Evolutionary conservation across 2,329 filamentous ascomycete genomes (phyloP).

Genomic region (Endoconidiophora polonica): DNA sequence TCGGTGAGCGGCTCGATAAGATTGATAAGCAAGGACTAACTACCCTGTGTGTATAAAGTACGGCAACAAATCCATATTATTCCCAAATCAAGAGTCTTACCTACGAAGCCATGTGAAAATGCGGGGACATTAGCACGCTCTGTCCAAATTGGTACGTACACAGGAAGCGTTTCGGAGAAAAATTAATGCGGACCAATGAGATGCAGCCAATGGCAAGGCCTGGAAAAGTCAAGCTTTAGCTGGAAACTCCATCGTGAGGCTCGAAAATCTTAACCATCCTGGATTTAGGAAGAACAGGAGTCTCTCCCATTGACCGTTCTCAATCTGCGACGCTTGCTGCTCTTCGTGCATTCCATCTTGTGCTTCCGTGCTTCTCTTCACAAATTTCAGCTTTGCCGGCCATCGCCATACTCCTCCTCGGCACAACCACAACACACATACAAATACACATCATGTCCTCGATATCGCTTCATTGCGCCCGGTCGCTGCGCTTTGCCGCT

Average conservation of each 20-base stretch:
- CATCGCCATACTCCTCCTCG: background rate
- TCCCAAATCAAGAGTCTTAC: background rate
- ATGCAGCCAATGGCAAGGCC: conserved; percentile 5
- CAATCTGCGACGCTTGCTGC: background rate
- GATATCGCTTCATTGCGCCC: conserved; percentile 11
- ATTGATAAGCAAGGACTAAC: background rate
- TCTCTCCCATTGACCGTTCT: conserved; percentile 1
- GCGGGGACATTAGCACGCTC: conserved; percentile 4
- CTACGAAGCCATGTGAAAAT: background rate
- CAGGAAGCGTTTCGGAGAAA: conserved; percentile 10
- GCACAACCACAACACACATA: background rate
- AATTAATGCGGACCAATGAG: conserved; percentile 7
- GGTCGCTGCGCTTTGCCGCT: conserved; percentile 26
- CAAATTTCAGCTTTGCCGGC: background rate
- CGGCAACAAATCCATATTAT: background rate
- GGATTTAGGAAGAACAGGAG: background rate
- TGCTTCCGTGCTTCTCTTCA: background rate
- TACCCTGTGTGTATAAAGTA: background rate
- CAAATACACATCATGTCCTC: conserved; percentile 9
- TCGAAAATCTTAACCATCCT: conserved; percentile 1
- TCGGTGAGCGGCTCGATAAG: conserved; percentile 9
- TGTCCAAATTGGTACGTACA: background rate
- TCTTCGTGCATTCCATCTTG: background rate
- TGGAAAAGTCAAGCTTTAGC: conserved; percentile 11
- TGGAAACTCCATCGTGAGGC: conserved; percentile 5